These are phyloP conservation scores for Eucalyptus globulus DNA, from an alignment of 345 rosid genomes.

Conservation along the genomic window DNA sequence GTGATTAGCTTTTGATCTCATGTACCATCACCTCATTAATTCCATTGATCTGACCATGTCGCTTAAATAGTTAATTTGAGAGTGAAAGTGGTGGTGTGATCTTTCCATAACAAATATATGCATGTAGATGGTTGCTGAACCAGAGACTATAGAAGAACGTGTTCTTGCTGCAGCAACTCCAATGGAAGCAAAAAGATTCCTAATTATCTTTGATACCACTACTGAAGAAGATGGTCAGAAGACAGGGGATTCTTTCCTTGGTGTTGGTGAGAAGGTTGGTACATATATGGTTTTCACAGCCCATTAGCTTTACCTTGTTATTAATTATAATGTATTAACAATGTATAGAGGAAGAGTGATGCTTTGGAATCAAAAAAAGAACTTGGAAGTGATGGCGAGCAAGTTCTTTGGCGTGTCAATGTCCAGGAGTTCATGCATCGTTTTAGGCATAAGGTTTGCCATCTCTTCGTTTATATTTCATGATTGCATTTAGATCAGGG, in stretches of 20 bases:
- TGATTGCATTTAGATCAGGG: not conserved
- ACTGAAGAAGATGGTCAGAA: slow-evolving; percentile 14
- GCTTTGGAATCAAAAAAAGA: slow-evolving; percentile 20
- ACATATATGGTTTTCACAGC: not conserved
- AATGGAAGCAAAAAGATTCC: slow-evolving; percentile 56
- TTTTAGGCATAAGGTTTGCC: slow-evolving; percentile 77
- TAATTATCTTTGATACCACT: slow-evolving; percentile 14
- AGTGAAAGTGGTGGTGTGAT: not conserved
- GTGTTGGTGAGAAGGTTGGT: slow-evolving; percentile 61
- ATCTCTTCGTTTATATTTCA: not conserved
- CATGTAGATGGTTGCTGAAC: slow-evolving; percentile 30
- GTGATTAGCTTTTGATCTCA: not conserved
- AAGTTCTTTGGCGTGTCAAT: slow-evolving; percentile 75
- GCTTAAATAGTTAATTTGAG: not conserved
- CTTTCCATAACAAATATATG: not conserved
- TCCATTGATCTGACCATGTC: no score
- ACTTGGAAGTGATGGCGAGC: slow-evolving; percentile 10
- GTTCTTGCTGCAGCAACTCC: slow-evolving; percentile 63
- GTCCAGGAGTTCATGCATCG: slow-evolving; percentile 61
- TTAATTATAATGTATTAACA: not conserved
- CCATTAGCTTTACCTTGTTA: not conserved
- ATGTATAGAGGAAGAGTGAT: slow-evolving; percentile 47
- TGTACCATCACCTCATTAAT: not conserved
- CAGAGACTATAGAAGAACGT: slow-evolving; percentile 50
- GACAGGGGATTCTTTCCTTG: not conserved